These are phyloP conservation scores for Leccinum boreale DNA, from an alignment of 768 basidiomycete species.

Conservation along the genomic window DNA sequence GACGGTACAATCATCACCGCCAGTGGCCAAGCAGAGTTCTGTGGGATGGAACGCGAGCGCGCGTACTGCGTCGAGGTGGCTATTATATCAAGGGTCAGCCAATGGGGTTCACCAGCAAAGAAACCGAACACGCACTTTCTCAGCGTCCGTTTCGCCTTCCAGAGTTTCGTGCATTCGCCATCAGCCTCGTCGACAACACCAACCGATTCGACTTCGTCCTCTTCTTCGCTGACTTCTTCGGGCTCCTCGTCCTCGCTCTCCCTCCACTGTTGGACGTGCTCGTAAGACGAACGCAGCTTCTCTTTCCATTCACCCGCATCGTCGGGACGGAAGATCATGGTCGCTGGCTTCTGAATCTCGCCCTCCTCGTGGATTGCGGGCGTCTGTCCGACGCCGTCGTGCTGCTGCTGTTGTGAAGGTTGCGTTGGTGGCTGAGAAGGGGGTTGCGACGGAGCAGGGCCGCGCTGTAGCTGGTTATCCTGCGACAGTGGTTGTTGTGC, in stretches of 20 bases:
- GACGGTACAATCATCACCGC: constrained; percentile 91
- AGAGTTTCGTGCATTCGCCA: constrained; percentile 67
- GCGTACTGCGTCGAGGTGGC: constrained; percentile 92
- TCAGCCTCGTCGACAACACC: constrained; percentile 61
- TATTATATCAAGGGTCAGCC: constrained; percentile 29
- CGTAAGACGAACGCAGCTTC: constrained; percentile 63
- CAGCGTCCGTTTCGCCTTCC: constrained; percentile 84
- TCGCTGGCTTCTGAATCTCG: constrained; percentile 34
- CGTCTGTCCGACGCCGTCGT: constrained; percentile 14
- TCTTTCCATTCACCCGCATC: constrained; percentile 86
- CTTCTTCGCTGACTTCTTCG: constrained; percentile 67
- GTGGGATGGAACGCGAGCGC: constrained; percentile 87
- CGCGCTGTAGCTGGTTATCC: constrained; percentile 29
- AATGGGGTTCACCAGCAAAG: background rate
- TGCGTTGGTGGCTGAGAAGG: constrained; percentile 21
- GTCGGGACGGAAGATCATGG: constrained; percentile 85
- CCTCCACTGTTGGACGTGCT: constrained; percentile 37
- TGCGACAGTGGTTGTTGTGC: constrained; percentile 28
- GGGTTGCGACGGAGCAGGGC: constrained; percentile 33
- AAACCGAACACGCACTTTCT: constrained; percentile 66
- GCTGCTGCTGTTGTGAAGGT: constrained; percentile 17
- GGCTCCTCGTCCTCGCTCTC: constrained; percentile 58
- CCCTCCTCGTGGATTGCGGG: constrained; percentile 13
- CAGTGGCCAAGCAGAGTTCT: constrained; percentile 84
- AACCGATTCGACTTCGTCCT: constrained; percentile 54